Base-by-base conservation (phyloP, 2,329 filamentous ascomycete species). In the Thelonectria rubi region DNA sequence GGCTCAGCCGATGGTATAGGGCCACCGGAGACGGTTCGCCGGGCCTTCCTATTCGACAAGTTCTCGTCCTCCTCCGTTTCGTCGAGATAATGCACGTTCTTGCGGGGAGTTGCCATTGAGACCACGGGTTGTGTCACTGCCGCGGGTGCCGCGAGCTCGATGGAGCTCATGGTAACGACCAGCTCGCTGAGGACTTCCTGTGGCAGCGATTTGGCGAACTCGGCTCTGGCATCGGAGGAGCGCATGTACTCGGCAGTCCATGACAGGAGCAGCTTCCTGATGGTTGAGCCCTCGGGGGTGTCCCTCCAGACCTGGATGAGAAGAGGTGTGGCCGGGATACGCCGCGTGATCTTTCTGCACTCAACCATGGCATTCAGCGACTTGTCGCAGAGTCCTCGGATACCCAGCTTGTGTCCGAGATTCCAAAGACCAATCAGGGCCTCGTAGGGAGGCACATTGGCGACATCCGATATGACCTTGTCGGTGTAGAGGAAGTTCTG, bases 201-300 rank as follows among this genome's bases (percentile, higher is more conserved):
- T 0, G 87, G 86, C 3, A 89, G 79, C 0, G 85, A 85, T 67
- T 84, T 84, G 45, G 84, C 86, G 68, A 88, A 88, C 62, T 86
- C 84, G 9, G 82, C 79, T 17, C 85, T 80, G 1, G 80, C 79
- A 20, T 86, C 81, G 3, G 85, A 86, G 0, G 83, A 83, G 43
- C 84, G 78, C 77, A 88, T 86, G 67, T 88, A 88, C 73, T 89
- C 86, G 24, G 85, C 86, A 1, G 86, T 84, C 87, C 87, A 89
- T 11, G 79, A 82, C 3, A 88, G 76, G 14, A 89, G 80, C 39
- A 89, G 81, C 62, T 80, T 79, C 40, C 86, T 81, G 50, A 89
- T 84, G 1, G 84, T 81, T 3, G 86, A 88, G 9, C 85, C 86
- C 65, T 86, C 84, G 0, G 85, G 85, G 0, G 86, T 88, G 53